Evolutionary conservation across 148 eudicot genomes (phyloP), one percentile per base, ranked within the genome.

Genomic region (Oxyria digyna): DNA sequence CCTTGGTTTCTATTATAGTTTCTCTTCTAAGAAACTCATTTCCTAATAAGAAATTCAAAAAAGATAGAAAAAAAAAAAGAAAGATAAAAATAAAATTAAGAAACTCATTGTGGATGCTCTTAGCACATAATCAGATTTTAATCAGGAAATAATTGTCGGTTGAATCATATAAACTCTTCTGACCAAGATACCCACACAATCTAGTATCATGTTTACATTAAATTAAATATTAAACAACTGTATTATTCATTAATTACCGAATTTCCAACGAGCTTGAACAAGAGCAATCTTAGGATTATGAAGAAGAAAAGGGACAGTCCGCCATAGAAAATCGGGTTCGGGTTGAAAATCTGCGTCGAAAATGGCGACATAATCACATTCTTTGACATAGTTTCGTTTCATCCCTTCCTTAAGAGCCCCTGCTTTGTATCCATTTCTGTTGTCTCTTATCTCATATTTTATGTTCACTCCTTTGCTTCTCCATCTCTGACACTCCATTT

Each of bases 311-410:
- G 96, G 96, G 15, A 89, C 70, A 0, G 87, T 77, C 27, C 77
- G 79, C 77, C 82, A 77, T 3, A 89, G 82, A 57, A 72, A 89
- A 66, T 89, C 96, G 68, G 89, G 75, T 73, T 85, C 85, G 18
- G 91, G 91, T 71, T 89, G 96, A 14, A 89, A 89, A 74, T 89
- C 96, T 0, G 96, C 96, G 67, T 89, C 91, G 52, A 89, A 87
- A 0, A 89, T 87, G 23, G 84, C 87, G 9, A 89, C 89, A 71
- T 70, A 87, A 41, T 85, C 85, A 23, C 87, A 85, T 23, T 77
- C 43, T 24, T 81, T 74, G 35, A 78, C 87, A 50, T 85, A 85
- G 43, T 59, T 29, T 33, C 75, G 87, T 26, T 72, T 81, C 73
- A 85, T 71, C 0, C 87, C 89, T 62, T 81, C 76, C 54, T 81